A percentile compares a stretch with the other conserved stretches of the same genome.
Evolutionary conservation across 208 protist genomes (phyloP).

Genomic region (Cochliopodium minus): DNA sequence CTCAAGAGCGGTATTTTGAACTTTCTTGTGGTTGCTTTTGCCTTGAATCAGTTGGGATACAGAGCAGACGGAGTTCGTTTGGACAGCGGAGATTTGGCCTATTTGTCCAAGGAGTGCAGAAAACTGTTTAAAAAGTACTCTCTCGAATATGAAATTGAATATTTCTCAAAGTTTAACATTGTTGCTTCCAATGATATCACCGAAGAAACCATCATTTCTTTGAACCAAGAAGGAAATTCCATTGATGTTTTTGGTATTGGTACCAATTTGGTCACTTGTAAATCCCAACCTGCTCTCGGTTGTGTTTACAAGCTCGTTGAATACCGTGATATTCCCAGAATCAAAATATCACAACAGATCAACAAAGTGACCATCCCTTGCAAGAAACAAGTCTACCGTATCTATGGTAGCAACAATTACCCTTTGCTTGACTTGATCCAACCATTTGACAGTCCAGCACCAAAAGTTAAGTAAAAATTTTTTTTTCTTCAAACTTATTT

Average conservation of each 20-base stretch:
- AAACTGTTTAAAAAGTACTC: constrained; percentile 23
- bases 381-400: too few species aligned
- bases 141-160: neutral
- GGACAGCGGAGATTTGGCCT: constrained; percentile 54
- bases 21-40: too few species aligned
- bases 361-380: too few species aligned
- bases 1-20: too few species aligned
- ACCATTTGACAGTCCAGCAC: too few species aligned
- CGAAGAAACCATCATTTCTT: constrained; percentile 7
- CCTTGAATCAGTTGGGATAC: constrained; percentile 34
- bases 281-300: constrained; percentile 58
- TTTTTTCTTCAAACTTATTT: too few species aligned
- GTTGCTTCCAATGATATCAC: constrained; percentile 11
- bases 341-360: too few species aligned
- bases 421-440: too few species aligned
- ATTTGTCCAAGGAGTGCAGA: constrained; percentile 40
- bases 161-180: too few species aligned
- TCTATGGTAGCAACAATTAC: too few species aligned
- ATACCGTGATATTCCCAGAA: too few species aligned
- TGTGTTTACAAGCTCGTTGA: constrained; percentile 65
- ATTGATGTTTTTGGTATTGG: constrained; percentile 66
- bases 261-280: constrained; percentile 66
- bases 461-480: too few species aligned
- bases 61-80: constrained; percentile 34
- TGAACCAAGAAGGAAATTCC: constrained; percentile 27